phyloP scores from a whole-genome alignment of 176 grass and related monocot species.

The Bonia amplexicaulis region DNA sequence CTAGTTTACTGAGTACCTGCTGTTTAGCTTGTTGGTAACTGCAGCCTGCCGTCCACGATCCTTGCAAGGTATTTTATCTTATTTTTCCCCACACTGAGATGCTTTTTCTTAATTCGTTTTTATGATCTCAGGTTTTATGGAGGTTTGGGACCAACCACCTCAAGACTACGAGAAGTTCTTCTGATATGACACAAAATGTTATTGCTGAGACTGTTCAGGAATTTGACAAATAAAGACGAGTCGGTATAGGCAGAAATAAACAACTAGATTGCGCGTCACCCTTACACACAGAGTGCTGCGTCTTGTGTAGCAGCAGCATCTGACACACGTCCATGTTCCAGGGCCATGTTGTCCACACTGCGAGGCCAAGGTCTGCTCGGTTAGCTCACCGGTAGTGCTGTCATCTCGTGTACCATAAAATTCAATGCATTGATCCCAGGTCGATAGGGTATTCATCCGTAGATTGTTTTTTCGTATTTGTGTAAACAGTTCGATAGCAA shows the following conservation, averaged over 20 bases:
- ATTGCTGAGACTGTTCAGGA: slow-evolving; percentile 11
- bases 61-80: neutral
- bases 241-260: slow-evolving; percentile 21
- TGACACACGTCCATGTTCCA: neutral
- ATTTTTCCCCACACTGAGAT: neutral
- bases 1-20: neutral
- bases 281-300: neutral
- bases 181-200: slow-evolving; percentile 16
- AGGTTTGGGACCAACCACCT: slow-evolving; percentile 61
- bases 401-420: neutral
- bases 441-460: neutral
- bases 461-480: neutral
- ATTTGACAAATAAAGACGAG: neutral
- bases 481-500: neutral
- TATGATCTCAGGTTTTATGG: slow-evolving; percentile 63
- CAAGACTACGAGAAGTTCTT: slow-evolving; percentile 71
- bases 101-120: neutral
- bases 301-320: neutral
- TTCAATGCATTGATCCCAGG: neutral
- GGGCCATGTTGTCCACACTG: neutral
- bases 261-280: neutral
- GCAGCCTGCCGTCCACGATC: neutral
- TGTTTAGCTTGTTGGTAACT: neutral
- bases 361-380: neutral
- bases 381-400: neutral